These are phyloP conservation scores for Ophiognomonia clavigignenti-juglandacearum DNA, from an alignment of 2,329 filamentous ascomycete species.

Conservation along the genomic window DNA sequence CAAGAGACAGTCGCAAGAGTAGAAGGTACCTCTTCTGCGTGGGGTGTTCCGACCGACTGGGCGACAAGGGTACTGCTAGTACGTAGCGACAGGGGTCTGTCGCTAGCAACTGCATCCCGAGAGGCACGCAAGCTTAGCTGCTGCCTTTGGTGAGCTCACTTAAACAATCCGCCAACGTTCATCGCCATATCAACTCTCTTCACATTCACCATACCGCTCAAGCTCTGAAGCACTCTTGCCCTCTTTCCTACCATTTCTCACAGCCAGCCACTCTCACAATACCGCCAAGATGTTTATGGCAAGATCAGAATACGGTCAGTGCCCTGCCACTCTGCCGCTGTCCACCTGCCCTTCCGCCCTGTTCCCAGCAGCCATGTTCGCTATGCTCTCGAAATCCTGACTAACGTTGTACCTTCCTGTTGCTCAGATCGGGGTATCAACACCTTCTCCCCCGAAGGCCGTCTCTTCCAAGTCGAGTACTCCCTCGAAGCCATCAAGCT, in stretches of 20 bases:
- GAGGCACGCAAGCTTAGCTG: not conserved
- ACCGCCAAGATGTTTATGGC: slow-evolving; percentile 93
- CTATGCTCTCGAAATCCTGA: slow-evolving; percentile 28
- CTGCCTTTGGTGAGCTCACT: not conserved
- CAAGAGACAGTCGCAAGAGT: too few relatives aligned
- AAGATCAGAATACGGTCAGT: slow-evolving; percentile 98
- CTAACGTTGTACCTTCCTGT: slow-evolving; percentile 12
- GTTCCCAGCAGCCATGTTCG: slow-evolving; percentile 19
- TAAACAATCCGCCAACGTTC: not conserved
- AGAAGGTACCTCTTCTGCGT: too few relatives aligned
- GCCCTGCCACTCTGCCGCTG: slow-evolving; percentile 12
- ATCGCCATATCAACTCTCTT: not conserved
- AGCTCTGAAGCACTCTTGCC: too few relatives aligned
- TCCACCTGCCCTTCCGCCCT: slow-evolving; percentile 11
- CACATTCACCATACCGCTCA: not conserved
- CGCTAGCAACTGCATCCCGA: not conserved
- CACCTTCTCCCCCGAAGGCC: slow-evolving; percentile 99
- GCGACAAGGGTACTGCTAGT: too few relatives aligned
- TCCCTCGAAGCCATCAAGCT: slow-evolving; percentile 99
- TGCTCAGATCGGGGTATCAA: slow-evolving; percentile 99
- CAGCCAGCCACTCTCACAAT: slow-evolving; percentile 24
- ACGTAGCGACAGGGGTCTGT: not conserved
- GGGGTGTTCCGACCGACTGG: too few relatives aligned
- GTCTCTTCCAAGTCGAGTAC: slow-evolving; percentile 99
- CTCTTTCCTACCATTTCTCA: not conserved